Conservation (phyloP, 2,329 filamentous ascomycete genomes). For the Aschersonia sp. region DNA sequence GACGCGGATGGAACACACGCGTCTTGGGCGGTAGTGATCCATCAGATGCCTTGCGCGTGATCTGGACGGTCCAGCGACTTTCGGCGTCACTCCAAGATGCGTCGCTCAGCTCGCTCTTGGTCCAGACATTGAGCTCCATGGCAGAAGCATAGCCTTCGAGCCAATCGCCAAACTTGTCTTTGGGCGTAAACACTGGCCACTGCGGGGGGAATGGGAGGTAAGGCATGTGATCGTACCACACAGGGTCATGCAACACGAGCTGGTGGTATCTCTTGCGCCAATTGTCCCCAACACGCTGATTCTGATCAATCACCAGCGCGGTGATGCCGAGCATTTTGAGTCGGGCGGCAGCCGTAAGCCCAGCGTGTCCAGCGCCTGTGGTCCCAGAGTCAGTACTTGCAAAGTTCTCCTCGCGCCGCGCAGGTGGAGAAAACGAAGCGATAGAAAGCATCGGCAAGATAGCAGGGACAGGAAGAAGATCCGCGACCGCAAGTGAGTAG, state of each 20-base stretch:
- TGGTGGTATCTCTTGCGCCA: constrained; percentile 50
- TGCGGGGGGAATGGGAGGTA: constrained; percentile 48
- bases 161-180: constrained; percentile 57
- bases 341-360: constrained; percentile 40
- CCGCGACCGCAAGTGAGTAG: rapidly evolving
- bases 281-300: constrained; percentile 45
- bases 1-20: constrained; percentile 43
- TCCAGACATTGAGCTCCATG: constrained; percentile 58
- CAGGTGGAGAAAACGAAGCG: not conserved
- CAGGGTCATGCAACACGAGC: constrained; percentile 53
- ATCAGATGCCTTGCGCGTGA: constrained; percentile 35
- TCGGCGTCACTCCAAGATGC: constrained; percentile 34
- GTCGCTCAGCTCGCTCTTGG: constrained; percentile 29
- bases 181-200: constrained; percentile 59
- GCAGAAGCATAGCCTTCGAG: constrained; percentile 50
- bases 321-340: constrained; percentile 43
- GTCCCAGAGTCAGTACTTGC: not conserved
- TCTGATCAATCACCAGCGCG: constrained; percentile 42
- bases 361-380: constrained; percentile 43
- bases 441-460: not conserved
- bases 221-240: constrained; percentile 47
- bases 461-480: too few species aligned
- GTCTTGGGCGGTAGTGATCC: constrained; percentile 24
- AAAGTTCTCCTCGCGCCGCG: not conserved
- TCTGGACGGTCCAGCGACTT: constrained; percentile 38